Evolutionary conservation across 345 rosid genomes (phyloP), one percentile per base, ranked within the genome.

Genomic region (Aegle marmelos): DNA sequence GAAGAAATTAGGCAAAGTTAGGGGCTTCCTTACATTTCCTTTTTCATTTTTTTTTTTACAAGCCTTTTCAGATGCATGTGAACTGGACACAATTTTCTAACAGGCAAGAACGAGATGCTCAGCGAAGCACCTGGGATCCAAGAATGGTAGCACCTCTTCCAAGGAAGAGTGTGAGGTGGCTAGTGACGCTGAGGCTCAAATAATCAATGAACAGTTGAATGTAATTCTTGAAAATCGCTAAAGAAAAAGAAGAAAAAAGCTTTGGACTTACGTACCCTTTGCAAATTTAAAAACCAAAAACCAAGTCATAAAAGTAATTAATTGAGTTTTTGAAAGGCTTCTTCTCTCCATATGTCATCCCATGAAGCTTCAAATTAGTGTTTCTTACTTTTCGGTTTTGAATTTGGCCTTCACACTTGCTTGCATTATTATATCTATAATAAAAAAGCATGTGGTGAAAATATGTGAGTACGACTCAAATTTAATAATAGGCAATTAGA

Each of bases 151-250:
- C 89, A 28, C 83, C 88, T 66, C 80, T 79, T 24, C 87, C 87
- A 62, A 89, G 82, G 78, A 84, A 87, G 72, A 87, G 90, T 31
- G 90, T 89, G 77, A 89, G 82, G 71, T 81, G 86, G 34, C 91
- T 85, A 16, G 91, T 87, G 68, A 89, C 86, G 59, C 81, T 81
- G 50, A 87, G 85, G 79, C 90, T 87, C 33, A 85, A 13, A 90
- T 89, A 78, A 89, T 83, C 86, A 41, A 2, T 41, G 16, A 0
- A 11, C 87, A 89, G 66, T 82, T 88, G 67, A 37, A 61, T 50
- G 56, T 27, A 50, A 60, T 59, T 61, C 17, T 54, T 63, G 37
- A 66, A 50, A 76, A 66, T 31, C 37, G 6, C 36, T n/a, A 25
- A 66, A 76, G 58, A n/a, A 28, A 21, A 36, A 34, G 57, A 13